Evolutionary conservation across 257 asterid genomes (phyloP).

Genomic region (Solanum dulcamara): DNA sequence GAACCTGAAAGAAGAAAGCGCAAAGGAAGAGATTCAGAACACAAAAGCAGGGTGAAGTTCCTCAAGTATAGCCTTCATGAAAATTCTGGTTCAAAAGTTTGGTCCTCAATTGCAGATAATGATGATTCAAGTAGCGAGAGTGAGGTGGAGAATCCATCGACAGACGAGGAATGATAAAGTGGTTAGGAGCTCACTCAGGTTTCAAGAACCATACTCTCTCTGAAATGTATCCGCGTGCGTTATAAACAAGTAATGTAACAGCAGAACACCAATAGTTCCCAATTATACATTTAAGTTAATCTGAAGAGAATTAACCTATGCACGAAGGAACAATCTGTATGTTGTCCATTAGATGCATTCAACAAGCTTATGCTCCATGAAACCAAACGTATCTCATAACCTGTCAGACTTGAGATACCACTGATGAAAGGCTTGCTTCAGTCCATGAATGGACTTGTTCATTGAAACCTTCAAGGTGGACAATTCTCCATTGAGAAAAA

Average conservation of each 20-base stretch:
- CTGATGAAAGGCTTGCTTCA: background rate
- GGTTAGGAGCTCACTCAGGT: background rate
- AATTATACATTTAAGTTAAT: background rate
- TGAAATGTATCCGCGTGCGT: background rate
- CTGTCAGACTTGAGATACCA: background rate
- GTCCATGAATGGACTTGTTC: background rate
- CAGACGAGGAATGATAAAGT: constrained; percentile 31
- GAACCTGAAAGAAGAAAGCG: constrained; percentile 34
- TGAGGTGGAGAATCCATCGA: constrained; percentile 41
- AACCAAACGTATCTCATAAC: background rate
- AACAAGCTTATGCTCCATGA: background rate
- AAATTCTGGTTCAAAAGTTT: constrained; percentile 7
- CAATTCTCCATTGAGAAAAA: background rate
- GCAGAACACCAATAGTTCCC: background rate
- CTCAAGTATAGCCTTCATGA: constrained; percentile 29
- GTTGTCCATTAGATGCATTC: background rate
- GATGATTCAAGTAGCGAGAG: constrained; percentile 31
- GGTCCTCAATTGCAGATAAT: background rate
- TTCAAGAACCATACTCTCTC: background rate
- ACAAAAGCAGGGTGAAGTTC: constrained; percentile 26
- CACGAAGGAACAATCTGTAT: background rate
- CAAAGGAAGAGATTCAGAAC: constrained; percentile 19
- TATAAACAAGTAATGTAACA: background rate
- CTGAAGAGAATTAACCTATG: background rate
- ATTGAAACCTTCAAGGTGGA: background rate